Conservation (phyloP, 176 grass and related monocot genomes). For the Hordeum marinum region DNA sequence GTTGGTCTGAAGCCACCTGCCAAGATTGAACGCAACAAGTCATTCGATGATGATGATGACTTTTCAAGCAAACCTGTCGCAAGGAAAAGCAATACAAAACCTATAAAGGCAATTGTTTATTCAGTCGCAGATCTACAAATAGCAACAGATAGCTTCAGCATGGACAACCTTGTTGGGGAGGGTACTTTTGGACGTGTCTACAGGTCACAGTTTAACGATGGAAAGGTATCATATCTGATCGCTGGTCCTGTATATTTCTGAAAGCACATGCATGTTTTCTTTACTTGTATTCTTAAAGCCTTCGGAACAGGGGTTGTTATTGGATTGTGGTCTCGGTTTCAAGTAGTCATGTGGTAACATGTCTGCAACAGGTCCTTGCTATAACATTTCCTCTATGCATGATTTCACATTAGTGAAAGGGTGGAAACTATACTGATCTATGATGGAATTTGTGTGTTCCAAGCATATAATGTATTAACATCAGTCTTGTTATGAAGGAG, state of each 20-base stretch:
- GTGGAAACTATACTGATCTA: not conserved
- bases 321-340: not conserved
- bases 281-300: constrained; percentile 2
- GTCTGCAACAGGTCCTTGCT: not conserved
- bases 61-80: constrained; percentile 50
- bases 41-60: constrained; percentile 69
- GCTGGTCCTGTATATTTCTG: not conserved
- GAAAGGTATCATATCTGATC: constrained; percentile 55
- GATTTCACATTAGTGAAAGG: not conserved
- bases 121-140: constrained; percentile 95
- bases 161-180: constrained; percentile 86
- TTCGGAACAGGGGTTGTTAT: not conserved
- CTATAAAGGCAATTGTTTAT: constrained; percentile 77
- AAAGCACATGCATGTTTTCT: not conserved
- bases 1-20: constrained; percentile 72
- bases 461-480: not conserved
- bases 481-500: constrained; percentile 1
- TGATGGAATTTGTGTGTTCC: not conserved
- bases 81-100: constrained; percentile 49
- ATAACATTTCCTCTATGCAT: not conserved
- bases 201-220: constrained; percentile 73
- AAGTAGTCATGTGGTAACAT: not conserved
- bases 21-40: constrained; percentile 63
- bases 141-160: constrained; percentile 87
- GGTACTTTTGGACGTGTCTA: constrained; percentile 95